Base-by-base conservation (phyloP, 495 filamentous ascomycete species). In the Xylaria nigripes region DNA sequence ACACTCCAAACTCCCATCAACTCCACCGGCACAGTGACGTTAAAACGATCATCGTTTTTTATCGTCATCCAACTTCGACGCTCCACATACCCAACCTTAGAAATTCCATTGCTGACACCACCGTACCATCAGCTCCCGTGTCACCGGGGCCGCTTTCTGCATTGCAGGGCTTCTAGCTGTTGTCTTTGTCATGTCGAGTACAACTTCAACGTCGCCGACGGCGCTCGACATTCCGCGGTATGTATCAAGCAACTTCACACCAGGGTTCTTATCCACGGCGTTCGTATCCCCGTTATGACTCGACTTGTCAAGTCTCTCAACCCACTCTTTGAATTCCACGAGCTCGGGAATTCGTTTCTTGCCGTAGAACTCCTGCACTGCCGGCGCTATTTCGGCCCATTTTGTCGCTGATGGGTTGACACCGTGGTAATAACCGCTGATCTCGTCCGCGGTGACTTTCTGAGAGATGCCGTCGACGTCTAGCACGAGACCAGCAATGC, bases 61-160 rank as follows among this genome's bases (percentile, higher is more conserved):
- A 24, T 0, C 48, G 3, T 12, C 19, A 22, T 3, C 16, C 24
- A 30, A 47, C 21, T 4, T 18, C 45, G 10, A 47, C 10, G 12
- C 1, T 9, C 18, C 3, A 8, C 1, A 36, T 15, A 16, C 13
- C 15, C 46, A 16, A 64, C 12, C 32, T 54, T 24, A 54, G 55
- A 68, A 76, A 0, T 52, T 57, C 77, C 75, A 81, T 54, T 81
- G 76, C 45, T 59, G 54, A 48, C 79, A 69, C 77, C 78, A 82
- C 29, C 69, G 66, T 43, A 56, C 61, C 70, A 81, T 76, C 64
- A 77, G 56, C 13, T 67, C 66, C 1, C 54, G 56, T 8, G 67
- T 73, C 10, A 81, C 64, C 0, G 70, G 52, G 13, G 64, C 54
- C 50, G 71, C 62, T 8, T 62, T 48, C 22, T 54, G 57, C 65